Evolutionary conservation across 192 early-diverging fungal genomes (phyloP).

Genomic region (Gryganskiella cystojenkinii): DNA sequence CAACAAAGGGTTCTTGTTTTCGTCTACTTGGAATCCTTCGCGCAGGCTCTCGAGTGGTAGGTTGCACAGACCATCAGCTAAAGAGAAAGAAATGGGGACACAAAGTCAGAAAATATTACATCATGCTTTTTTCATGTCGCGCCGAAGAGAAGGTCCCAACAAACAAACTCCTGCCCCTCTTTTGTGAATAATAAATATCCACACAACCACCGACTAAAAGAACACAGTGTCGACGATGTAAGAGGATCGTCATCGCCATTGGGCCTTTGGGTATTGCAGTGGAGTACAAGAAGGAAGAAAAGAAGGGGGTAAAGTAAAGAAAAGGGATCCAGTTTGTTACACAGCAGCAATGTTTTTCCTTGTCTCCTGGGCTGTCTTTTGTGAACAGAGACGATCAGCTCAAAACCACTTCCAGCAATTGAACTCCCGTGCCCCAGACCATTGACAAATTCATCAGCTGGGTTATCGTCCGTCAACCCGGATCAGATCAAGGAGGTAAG

Average conservation of each 20-base stretch:
- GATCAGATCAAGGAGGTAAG: no score
- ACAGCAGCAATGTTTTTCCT: background rate
- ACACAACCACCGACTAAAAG: background rate
- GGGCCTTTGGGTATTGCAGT: background rate
- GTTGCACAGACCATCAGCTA: slow-evolving; percentile 63
- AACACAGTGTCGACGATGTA: background rate
- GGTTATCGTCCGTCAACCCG: no score
- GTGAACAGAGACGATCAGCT: no score
- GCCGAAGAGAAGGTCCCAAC: no score
- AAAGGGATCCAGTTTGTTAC: background rate
- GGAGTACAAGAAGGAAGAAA: background rate
- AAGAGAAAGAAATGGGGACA: background rate
- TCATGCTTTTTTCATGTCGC: no score
- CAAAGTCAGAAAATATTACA: no score
- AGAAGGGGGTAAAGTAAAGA: background rate
- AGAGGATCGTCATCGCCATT: background rate
- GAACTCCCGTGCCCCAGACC: no score
- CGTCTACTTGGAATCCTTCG: slow-evolving; percentile 83
- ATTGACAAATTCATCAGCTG: no score
- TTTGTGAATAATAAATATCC: no score
- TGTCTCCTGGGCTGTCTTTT: background rate
- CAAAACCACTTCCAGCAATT: no score
- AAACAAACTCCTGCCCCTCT: background rate
- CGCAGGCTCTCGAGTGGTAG: slow-evolving; percentile 62
- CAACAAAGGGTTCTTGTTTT: slow-evolving; percentile 76